Evolutionary conservation across 2,329 filamentous ascomycete species (phyloP).

Genomic region (Hymenoscyphus fraxineus): DNA sequence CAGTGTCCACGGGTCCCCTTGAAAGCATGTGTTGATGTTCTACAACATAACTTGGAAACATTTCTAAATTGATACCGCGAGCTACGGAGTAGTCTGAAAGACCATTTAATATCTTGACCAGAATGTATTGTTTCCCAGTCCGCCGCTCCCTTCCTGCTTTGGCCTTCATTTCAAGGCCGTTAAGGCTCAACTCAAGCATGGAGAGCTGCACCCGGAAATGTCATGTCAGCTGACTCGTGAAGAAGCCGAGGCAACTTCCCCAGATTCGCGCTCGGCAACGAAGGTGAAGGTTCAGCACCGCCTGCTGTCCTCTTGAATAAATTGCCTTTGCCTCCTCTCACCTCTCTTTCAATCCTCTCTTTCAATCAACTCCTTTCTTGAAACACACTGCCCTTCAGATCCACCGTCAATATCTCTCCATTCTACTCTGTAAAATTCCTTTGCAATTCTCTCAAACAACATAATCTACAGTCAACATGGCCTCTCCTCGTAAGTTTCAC

Average conservation of each 20-base stretch:
- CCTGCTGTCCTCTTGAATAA: constrained; percentile 4
- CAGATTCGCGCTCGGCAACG: constrained; percentile 20
- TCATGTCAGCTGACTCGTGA: not conserved
- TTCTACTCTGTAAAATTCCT: not conserved
- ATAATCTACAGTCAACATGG: constrained; percentile 48
- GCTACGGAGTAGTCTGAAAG: too few species aligned
- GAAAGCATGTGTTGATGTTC: not conserved
- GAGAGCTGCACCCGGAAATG: too few species aligned
- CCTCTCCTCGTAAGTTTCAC: constrained; percentile 68
- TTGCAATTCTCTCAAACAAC: not conserved
- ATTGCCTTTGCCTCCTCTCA: constrained; percentile 7
- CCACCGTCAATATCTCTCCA: not conserved
- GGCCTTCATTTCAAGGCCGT: too few species aligned
- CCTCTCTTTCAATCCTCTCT: not conserved
- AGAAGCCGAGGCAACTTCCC: constrained; percentile 28
- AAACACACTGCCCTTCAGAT: not conserved
- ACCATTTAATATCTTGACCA: too few species aligned
- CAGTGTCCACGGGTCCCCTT: too few species aligned
- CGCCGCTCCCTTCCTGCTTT: too few species aligned
- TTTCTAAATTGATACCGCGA: too few species aligned
- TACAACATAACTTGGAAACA: too few species aligned
- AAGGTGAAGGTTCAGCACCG: not conserved
- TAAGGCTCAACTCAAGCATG: too few species aligned
- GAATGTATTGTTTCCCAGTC: too few species aligned
- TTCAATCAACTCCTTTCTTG: not conserved